phyloP scores from a whole-genome alignment of 2,329 filamentous ascomycete species.

The Chaetoscypha palmicola region DNA sequence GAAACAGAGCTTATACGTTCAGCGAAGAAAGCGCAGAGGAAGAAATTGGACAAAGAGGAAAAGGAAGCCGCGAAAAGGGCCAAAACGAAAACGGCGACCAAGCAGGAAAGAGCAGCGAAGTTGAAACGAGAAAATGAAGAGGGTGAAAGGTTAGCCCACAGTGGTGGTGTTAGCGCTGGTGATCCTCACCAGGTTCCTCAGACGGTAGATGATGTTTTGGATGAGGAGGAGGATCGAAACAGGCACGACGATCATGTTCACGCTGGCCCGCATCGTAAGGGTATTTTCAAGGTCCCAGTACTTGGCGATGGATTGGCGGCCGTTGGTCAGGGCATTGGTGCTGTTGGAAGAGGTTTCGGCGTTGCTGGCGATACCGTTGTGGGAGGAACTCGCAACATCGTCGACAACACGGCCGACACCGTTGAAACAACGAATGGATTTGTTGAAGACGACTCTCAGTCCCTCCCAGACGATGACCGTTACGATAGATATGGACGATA shows the following conservation, averaged over 20 bases:
- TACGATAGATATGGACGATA: slow-evolving; percentile 29
- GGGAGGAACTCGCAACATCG: slow-evolving; percentile 40
- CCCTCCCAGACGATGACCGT: slow-evolving; percentile 19
- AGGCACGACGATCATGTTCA: slow-evolving; percentile 12
- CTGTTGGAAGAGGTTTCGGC: slow-evolving; percentile 24
- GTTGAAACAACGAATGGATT: slow-evolving; percentile 46
- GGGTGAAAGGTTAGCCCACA: slow-evolving; percentile 38
- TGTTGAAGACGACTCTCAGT: slow-evolving; percentile 20
- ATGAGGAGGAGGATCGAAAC: slow-evolving; percentile 31
- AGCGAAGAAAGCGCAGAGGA: slow-evolving; percentile 73
- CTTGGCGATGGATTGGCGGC: slow-evolving; percentile 22
- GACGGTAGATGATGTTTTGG: slow-evolving; percentile 40
- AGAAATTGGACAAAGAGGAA: slow-evolving; percentile 40
- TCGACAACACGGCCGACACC: slow-evolving; percentile 44
- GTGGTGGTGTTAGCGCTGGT: slow-evolving; percentile 43
- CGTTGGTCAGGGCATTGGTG: slow-evolving; percentile 27
- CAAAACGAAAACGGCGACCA: slow-evolving; percentile 20
- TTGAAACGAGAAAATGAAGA: slow-evolving; percentile 33
- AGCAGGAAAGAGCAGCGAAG: slow-evolving; percentile 31
- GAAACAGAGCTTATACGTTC: slow-evolving; percentile 77
- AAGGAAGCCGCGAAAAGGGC: slow-evolving; percentile 47
- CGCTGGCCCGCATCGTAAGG: slow-evolving; percentile 13
- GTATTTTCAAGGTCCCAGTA: slow-evolving; percentile 20
- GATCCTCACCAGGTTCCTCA: slow-evolving; percentile 49
- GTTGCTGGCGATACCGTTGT: slow-evolving; percentile 33